Evolutionary conservation across 768 basidiomycete genomes (phyloP), one percentile per base, ranked within the genome.

Genomic region (Lyophyllum semitale): DNA sequence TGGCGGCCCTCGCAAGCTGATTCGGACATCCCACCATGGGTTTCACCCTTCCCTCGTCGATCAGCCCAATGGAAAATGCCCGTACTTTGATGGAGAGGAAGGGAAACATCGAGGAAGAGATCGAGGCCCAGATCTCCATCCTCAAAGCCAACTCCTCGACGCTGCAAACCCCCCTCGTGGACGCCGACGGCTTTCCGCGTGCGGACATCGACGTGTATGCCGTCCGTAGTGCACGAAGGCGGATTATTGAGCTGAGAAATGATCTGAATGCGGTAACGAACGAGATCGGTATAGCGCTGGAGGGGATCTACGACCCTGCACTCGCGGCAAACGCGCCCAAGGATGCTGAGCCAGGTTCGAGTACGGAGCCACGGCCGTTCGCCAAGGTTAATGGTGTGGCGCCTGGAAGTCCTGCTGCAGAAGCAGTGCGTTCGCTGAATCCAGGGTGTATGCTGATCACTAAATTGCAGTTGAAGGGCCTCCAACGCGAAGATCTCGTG

Each of bases 141-240:
- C 83, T 93, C 60, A 74, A 77, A 62, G 73, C 79, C 47, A 89
- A 92, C 63, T 72, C 79, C 38, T 80, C 80, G 29, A 85, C 81
- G 2, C 82, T 93, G 76, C 72, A 82, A 23, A 83, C 89, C 0
- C 85, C 91, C 0, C 82, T 98, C 30, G 82, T 97, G 44, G 94
- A 97, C 66, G 59, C 75, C 0, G 91, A 97, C 49, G 96, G 96
- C 7, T 98, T 93, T 70, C 95, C 95, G 1, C 81, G 93, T 13
- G 84, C 84, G 13, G 89, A 96, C 71, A 81, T 98, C 58, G 91
- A 95, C 60, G 77, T 96, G 17, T 91, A 84, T 66, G 85, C 88
- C 11, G 87, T 95, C 18, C 79, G 92, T 22, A 73, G 75, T 45
- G 91, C 93, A 12, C 81, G 93, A 49, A 80, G 87, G 27, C 78